Percentiles rank a stretch among this genome's conserved stretches.
Evolutionary conservation across 306 rosid genomes (phyloP).

Genomic region (Purshia tridentata): DNA sequence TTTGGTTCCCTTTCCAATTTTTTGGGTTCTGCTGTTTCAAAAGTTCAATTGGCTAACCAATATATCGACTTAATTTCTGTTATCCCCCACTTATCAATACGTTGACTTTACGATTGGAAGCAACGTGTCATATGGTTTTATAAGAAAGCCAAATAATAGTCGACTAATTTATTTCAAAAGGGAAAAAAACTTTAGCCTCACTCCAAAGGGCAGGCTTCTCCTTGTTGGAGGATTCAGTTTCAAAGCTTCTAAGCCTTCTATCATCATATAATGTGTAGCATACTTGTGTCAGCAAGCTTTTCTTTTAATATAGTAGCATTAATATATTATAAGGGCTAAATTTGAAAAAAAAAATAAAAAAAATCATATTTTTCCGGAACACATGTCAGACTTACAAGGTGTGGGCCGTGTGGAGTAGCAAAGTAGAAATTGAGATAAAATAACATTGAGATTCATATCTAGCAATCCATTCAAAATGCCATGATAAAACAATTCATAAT

Average conservation of each 20-base stretch:
- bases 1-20: not conserved
- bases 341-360: too few relatives aligned
- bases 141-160: not conserved
- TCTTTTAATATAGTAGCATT: not conserved
- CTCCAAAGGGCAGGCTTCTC: constrained; percentile 17
- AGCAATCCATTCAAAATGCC: constrained; percentile 15
- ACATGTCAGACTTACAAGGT: not conserved
- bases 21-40: not conserved
- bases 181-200: constrained; percentile 23
- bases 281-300: not conserved
- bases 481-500: constrained; percentile 14
- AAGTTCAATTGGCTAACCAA: not conserved
- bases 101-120: not conserved
- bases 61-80: not conserved
- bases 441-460: constrained; percentile 9
- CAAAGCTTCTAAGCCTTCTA: not conserved
- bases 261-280: not conserved
- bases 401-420: constrained; percentile 6
- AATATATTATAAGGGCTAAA: not conserved
- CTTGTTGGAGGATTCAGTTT: not conserved
- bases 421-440: not conserved
- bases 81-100: not conserved
- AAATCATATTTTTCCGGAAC: too few relatives aligned
- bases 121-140: not conserved
- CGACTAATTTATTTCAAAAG: not conserved